Percentiles rank a stretch among this genome's conserved stretches.
Conservation (phyloP, 306 rosid species). For the Astragalus membranaceus region DNA sequence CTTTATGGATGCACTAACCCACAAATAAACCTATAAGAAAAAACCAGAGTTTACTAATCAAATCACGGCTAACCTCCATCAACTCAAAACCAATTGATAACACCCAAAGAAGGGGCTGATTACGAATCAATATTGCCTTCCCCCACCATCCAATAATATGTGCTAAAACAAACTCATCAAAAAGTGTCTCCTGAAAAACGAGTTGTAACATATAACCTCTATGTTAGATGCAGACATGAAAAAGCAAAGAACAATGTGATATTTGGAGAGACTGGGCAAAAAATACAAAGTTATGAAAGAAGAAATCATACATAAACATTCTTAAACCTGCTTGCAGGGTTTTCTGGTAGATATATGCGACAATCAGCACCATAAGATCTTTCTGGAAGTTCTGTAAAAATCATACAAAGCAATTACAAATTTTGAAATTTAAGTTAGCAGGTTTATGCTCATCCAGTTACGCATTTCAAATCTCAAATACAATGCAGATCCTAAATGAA, state of each 20-base stretch:
- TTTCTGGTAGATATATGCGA: conserved; percentile 83
- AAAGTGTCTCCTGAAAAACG: conserved; percentile 70
- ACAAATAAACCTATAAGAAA: not conserved
- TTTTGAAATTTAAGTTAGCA: not conserved
- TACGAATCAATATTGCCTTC: conserved; percentile 95
- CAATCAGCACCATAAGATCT: conserved; percentile 97
- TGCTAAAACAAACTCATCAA: conserved; percentile 94
- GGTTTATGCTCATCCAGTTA: not conserved
- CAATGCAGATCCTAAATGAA: not conserved
- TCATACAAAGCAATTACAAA: conserved; percentile 19
- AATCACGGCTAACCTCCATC: conserved; percentile 68
- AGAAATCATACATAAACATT: conserved; percentile 98
- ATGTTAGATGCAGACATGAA: conserved; percentile 11
- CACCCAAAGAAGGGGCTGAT: conserved; percentile 97
- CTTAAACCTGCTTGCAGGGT: conserved; percentile 93
- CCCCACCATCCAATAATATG: conserved; percentile 99
- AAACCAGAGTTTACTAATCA: not conserved
- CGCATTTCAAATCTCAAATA: not conserved
- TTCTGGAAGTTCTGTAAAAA: conserved; percentile 86
- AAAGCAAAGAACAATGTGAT: not conserved
- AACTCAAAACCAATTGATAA: conserved; percentile 86
- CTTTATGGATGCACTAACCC: not conserved
- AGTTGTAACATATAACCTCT: conserved; percentile 2
- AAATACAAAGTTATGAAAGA: conserved; percentile 37
- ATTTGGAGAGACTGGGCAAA: conserved; percentile 1